Base-by-base conservation (phyloP, 371 early-diverging fungal species). In the Mucor indicus region DNA sequence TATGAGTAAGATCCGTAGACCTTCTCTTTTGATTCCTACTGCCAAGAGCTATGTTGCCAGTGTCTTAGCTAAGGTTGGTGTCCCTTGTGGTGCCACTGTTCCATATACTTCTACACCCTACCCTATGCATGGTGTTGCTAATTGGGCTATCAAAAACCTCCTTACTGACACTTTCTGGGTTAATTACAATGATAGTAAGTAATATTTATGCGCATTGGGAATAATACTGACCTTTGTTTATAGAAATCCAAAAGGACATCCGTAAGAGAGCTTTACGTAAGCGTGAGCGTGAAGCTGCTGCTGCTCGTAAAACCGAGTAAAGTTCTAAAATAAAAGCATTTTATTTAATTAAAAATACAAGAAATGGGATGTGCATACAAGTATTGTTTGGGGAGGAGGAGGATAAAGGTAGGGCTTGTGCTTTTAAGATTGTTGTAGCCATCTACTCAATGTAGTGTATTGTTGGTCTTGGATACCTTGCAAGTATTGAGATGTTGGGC, bases 1-100 rank as follows among this genome's bases (percentile, higher is more conserved):
- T 44, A 95, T 98, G 97, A 88, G 89, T 60, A 96, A 96, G 80
- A 91, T 96, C 51, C 77, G 90, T 41, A 79, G 73, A 43, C 71
- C 95, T 24, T 71, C 72, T 11, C 80, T 84, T 56, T 51, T 91
- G 45, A 86, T 93, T 21, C 98, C 97, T 17, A 68, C 86, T 45
- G 81, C 96, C 31, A 81, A 86, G 59, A 73, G 75, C 22, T 96
- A 91, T 67, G 96, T 93, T 29, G 60, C 74, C 15, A 56, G 72
- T 20, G 91, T 89, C 35, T 64, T 98, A 36, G 43, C 59, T 15
- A 85, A 82, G 64, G 74, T 92, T 41, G 96, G 96, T 53, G 67
- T 85, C 33, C 59, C 80, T 41, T 87, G 91, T 16, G 92, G 92
- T 20, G 71, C 83, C 6, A 64, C 71, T 32, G 75, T 84, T 36